Evolutionary conservation across 257 asterid genomes (phyloP), one percentile per base, ranked within the genome.

Genomic region (Solanum arcanum): DNA sequence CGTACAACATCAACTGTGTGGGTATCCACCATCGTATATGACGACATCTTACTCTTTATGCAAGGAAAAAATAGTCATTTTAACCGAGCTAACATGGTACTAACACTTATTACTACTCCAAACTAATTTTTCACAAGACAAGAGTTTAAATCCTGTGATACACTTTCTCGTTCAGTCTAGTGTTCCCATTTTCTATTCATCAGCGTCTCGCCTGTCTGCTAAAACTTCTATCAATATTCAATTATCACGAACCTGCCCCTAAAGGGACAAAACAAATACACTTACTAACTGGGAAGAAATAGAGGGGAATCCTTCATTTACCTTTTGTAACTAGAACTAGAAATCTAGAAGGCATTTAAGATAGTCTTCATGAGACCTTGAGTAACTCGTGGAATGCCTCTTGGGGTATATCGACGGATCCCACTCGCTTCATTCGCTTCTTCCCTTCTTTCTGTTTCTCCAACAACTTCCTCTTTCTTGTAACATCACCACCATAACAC

Each of bases 361-460:
- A 80, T 49, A 2, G 69, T 29, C 80, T 72, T 94, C 93, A 97
- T 70, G 98, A 94, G 90, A 94, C 94, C 91, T 95, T 97, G 86
- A 97, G 91, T 76, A 97, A 90, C 90, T 97, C 96, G 69, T 92
- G 95, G 87, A 97, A 97, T 86, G 99, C 99, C 89, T 97, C 99
- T 91, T 95, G 99, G 6, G 99, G 99, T 85, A 97, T 95, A 88
- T 97, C 98, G 31, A 97, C 98, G 18, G 98, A 95, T 73, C 99
- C 99, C 49, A 97, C 96, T 56, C 98, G 98, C 88, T 97, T 97
- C 99, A 95, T 95, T 64, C 99, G 96, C 93, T 94, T 97, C 94
- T 97, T 97, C 87, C 99, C 99, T 93, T 97, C 99, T 78, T 97
- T 95, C 88, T 97, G 99, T 91, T 97, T 97, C 64, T 97, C 99